Evolutionary conservation across 352 stramenopile genomes (phyloP).

Genomic region (Phytopythium sindhum): DNA sequence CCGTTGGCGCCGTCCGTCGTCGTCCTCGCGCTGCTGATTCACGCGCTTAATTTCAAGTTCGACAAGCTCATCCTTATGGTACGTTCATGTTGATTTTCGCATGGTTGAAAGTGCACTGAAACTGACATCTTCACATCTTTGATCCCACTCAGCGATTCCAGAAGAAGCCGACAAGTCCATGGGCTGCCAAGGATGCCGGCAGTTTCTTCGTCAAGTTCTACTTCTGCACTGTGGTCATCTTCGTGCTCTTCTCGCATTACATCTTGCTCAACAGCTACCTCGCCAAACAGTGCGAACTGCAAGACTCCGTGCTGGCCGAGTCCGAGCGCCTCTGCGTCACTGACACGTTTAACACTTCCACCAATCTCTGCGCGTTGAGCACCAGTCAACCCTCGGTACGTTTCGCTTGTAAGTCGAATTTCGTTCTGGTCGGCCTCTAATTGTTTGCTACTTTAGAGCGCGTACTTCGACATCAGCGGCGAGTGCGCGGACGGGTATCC

Average conservation of each 20-base stretch:
- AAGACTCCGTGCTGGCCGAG: constrained; percentile 31
- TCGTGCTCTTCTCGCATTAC: constrained; percentile 56
- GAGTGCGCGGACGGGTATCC: constrained; percentile 51
- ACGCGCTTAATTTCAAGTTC: constrained; percentile 81
- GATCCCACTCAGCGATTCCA: constrained; percentile 40
- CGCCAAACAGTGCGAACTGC: constrained; percentile 54
- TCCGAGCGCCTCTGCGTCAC: constrained; percentile 18
- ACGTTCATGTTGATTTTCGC: background rate
- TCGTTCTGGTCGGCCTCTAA: background rate
- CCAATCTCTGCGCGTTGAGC: constrained; percentile 33
- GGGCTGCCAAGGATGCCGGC: constrained; percentile 71
- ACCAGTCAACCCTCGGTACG: constrained; percentile 29
- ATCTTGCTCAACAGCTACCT: constrained; percentile 45
- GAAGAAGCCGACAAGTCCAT: constrained; percentile 67
- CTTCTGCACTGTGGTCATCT: constrained; percentile 67
- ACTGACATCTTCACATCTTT: background rate
- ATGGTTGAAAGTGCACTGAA: too few species aligned
- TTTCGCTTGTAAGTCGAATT: background rate
- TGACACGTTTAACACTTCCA: constrained; percentile 25
- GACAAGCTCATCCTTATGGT: constrained; percentile 74
- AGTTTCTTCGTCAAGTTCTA: constrained; percentile 90
- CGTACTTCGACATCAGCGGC: constrained; percentile 35
- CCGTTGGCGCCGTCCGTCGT: constrained; percentile 59
- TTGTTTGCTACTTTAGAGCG: constrained; percentile 18
- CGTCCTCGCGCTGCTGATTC: constrained; percentile 48